phyloP scores from a whole-genome alignment of 177 flowering plant genomes.

The Vitis hybrid region DNA sequence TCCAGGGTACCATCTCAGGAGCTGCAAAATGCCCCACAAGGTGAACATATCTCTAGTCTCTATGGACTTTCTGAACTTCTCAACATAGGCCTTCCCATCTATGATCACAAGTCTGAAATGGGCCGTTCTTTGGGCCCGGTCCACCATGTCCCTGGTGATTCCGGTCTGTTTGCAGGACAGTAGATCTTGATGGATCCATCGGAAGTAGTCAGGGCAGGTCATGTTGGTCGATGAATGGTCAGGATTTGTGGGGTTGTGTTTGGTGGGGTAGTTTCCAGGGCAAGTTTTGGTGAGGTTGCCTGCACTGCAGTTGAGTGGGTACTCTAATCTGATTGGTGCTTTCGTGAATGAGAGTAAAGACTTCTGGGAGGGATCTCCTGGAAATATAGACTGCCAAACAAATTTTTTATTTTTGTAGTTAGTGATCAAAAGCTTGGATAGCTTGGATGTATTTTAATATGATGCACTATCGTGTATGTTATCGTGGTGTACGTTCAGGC shows the following conservation, averaged over 20 bases:
- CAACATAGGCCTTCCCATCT: slow-evolving; percentile 25
- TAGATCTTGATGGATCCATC: too few species aligned
- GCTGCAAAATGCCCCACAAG: slow-evolving; percentile 42
- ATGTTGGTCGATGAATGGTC: too few species aligned
- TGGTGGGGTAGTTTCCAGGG: background rate
- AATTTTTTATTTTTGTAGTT: background rate
- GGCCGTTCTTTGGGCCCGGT: slow-evolving; percentile 9
- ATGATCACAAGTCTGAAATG: slow-evolving; percentile 17
- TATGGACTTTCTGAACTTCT: slow-evolving; percentile 19
- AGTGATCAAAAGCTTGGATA: too few species aligned
- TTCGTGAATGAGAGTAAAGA: background rate
- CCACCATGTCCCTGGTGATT: slow-evolving; percentile 23
- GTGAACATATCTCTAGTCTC: slow-evolving; percentile 38
- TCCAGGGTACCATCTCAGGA: slow-evolving; percentile 35
- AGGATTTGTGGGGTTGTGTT: too few species aligned
- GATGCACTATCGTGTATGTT: too few species aligned
- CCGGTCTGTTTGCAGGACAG: slow-evolving; percentile 15
- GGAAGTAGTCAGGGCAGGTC: too few species aligned
- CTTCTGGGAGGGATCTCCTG: background rate
- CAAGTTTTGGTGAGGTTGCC: slow-evolving; percentile 6
- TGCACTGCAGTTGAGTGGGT: slow-evolving; percentile 7
- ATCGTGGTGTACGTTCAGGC: too few species aligned
- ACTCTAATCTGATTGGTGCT: background rate
- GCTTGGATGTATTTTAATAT: background rate
- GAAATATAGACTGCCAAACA: slow-evolving; percentile 6